phyloP scores from a whole-genome alignment of 1,139 yeast species.

The Maudiozyma humilis region DNA sequence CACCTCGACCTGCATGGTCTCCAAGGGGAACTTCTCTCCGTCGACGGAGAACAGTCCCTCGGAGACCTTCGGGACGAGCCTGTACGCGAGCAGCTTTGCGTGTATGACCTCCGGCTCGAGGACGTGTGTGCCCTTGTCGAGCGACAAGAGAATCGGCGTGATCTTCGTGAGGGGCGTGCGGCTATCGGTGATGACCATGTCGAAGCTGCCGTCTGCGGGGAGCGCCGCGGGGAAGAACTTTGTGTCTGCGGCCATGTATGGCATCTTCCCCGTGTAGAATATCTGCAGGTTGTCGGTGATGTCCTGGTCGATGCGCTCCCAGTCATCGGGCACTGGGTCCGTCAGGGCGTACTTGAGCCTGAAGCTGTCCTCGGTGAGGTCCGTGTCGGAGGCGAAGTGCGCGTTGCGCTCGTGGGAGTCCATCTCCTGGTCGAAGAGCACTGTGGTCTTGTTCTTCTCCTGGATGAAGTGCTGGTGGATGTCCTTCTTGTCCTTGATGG shows the following conservation, averaged over 20 bases:
- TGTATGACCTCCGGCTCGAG: slow-evolving; percentile 58
- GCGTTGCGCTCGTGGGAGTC: background rate
- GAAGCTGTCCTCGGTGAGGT: slow-evolving; percentile 26
- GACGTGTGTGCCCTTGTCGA: slow-evolving; percentile 78
- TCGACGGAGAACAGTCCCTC: slow-evolving; percentile 69
- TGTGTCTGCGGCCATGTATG: slow-evolving; percentile 71
- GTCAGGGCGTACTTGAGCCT: slow-evolving; percentile 35
- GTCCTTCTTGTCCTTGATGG: slow-evolving; percentile 46
- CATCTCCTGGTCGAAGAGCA: slow-evolving; percentile 5
- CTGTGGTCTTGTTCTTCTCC: slow-evolving; percentile 25
- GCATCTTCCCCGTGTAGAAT: slow-evolving; percentile 89
- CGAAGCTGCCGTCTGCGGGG: slow-evolving; percentile 84
- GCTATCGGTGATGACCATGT: slow-evolving; percentile 62
- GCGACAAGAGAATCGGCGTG: slow-evolving; percentile 47
- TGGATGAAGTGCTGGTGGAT: slow-evolving; percentile 44
- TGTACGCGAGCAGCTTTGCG: slow-evolving; percentile 66
- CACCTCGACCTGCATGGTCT: slow-evolving; percentile 76
- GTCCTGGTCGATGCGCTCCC: slow-evolving; percentile 51
- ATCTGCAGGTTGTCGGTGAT: slow-evolving; percentile 50
- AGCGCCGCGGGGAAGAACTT: slow-evolving; percentile 90
- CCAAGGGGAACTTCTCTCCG: slow-evolving; percentile 78
- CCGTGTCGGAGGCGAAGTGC: slow-evolving; percentile 1
- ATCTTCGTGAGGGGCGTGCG: slow-evolving; percentile 49
- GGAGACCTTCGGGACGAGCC: slow-evolving; percentile 56
- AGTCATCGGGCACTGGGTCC: slow-evolving; percentile 53